Evolutionary conservation across 148 eudicot species (phyloP).

Genomic region (Vaccinium darrowii): DNA sequence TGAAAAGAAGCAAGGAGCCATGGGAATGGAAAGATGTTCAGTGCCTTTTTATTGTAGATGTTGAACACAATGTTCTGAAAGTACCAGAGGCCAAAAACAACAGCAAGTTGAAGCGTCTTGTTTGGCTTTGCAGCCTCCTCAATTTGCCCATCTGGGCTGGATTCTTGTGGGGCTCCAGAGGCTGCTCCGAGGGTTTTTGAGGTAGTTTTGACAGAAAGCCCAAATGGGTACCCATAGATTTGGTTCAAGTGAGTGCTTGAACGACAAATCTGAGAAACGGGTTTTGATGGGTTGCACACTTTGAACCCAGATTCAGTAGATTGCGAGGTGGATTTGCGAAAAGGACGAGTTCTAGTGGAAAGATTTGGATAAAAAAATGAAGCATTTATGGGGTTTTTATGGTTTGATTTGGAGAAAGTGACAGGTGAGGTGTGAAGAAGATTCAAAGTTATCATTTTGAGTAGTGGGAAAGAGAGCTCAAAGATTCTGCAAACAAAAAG

Average conservation of each 20-base stretch:
- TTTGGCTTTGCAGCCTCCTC: conserved; percentile 25
- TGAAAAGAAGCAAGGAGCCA: conserved; percentile 94
- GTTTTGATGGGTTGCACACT: conserved; percentile 20
- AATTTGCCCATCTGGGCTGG: conserved; percentile 38
- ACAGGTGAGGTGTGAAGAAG: conserved; percentile 48
- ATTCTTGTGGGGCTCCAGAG: conserved; percentile 32
- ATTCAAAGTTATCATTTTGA: conserved; percentile 58
- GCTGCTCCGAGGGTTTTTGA: conserved; percentile 35
- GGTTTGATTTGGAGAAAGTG: conserved; percentile 46
- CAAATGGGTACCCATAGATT: conserved; percentile 27
- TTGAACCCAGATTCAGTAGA: conserved; percentile 14
- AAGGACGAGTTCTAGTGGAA: conserved; percentile 20
- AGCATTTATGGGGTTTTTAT: conserved; percentile 19
- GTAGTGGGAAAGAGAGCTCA: background rate
- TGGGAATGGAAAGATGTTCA: conserved; percentile 85
- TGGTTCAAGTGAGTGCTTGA: conserved; percentile 21
- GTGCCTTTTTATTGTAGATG: conserved; percentile 74
- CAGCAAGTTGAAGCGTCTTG: conserved; percentile 57
- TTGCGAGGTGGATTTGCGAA: conserved; percentile 17
- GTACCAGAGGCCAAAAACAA: conserved; percentile 87
- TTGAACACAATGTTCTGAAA: conserved; percentile 83
- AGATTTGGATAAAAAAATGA: conserved; percentile 28
- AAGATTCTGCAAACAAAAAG: background rate
- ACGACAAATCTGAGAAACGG: conserved; percentile 34
- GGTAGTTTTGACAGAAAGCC: conserved; percentile 32